phyloP scores from a whole-genome alignment of 1,139 yeast genomes.

The Magnusiomyces suaveolens region DNA sequence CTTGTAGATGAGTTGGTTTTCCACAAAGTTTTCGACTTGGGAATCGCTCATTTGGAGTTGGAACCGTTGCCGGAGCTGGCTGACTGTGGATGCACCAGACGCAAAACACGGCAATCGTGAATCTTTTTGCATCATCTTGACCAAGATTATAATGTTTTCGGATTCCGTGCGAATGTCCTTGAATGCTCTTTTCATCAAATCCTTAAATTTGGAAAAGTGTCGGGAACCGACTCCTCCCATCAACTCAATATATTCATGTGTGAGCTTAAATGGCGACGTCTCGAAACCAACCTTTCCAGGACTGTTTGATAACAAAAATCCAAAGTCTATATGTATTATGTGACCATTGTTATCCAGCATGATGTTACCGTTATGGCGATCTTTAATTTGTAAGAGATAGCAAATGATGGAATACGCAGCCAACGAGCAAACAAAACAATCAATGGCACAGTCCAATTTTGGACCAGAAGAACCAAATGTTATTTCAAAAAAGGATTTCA shows the following conservation, averaged over 20 bases:
- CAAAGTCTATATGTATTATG: conserved; percentile 91
- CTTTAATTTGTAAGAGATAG: conserved; percentile 82
- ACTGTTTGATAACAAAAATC: conserved; percentile 80
- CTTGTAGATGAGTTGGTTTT: conserved; percentile 58
- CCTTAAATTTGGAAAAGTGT: conserved; percentile 48
- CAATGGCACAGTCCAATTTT: conserved; percentile 58
- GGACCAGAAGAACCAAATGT: conserved; percentile 17
- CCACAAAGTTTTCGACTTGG: conserved; percentile 72
- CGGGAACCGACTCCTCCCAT: conserved; percentile 67
- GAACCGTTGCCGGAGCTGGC: conserved; percentile 66
- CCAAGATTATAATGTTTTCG: conserved; percentile 66
- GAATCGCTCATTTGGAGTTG: conserved; percentile 65
- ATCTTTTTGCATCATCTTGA: conserved; percentile 88
- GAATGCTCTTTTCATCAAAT: conserved; percentile 62
- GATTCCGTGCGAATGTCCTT: conserved; percentile 58
- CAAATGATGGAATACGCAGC: conserved; percentile 90
- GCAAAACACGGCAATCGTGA: conserved; percentile 85
- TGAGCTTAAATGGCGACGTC: conserved; percentile 90
- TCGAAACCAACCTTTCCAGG: conserved; percentile 97
- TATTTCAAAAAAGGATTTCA: conserved; percentile 62
- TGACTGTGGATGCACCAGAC: conserved; percentile 75
- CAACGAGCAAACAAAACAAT: conserved; percentile 69
- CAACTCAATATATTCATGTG: conserved; percentile 76
- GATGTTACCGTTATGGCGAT: conserved; percentile 92
- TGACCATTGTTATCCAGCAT: conserved; percentile 93